Evolutionary conservation across 805 yeast species (phyloP), one percentile per base, ranked within the genome.

Genomic region (Teunomyces pallodes): DNA sequence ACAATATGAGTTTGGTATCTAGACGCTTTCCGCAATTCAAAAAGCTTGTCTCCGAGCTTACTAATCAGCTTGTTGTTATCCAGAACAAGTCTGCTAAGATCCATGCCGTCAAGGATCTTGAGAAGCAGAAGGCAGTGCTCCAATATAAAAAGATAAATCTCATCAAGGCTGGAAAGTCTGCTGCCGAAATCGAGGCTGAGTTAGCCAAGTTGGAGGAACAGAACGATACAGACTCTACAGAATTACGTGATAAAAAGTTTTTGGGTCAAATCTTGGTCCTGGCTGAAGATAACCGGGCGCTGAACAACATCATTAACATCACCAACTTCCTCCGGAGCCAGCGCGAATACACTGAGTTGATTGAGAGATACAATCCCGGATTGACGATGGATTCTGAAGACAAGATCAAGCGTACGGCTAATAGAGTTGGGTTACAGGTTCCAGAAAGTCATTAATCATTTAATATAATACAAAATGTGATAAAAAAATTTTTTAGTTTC

Each of bases 351-450:
- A 82, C 81, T 51, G 91, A 84, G 54, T 74, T 92, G 42, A 72
- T 91, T 39, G 94, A 87, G 55, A 77, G 96, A 55, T 94, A 92
- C 66, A 89, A 91, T 59, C 92, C 96, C 3, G 94, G 96, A 2
- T 73, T 86, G 51, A 81, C 81, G 24, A 80, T 86, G 82, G 78
- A 83, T 24, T 96, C 87, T 59, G 79, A 79, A 45, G 97, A 92
- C 51, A 83, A 85, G 47, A 84, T 92, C 26, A 75, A 83, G 57
- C 80, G 79, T 61, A 86, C 96, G 1, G 99, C 98, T 5, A 77
- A 84, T 48, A 79, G 84, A 53, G 99, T 92, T n/a, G 99, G 99
- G 0, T 76, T 92, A 43, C 42, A 56, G n/a, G 67, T 73, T 13
- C 78, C 78, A 7, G 67, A 36, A 6, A 36, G 39, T 36, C 39